phyloP scores from a whole-genome alignment of 176 grass and related monocot genomes.

The Aegilops bicornis region DNA sequence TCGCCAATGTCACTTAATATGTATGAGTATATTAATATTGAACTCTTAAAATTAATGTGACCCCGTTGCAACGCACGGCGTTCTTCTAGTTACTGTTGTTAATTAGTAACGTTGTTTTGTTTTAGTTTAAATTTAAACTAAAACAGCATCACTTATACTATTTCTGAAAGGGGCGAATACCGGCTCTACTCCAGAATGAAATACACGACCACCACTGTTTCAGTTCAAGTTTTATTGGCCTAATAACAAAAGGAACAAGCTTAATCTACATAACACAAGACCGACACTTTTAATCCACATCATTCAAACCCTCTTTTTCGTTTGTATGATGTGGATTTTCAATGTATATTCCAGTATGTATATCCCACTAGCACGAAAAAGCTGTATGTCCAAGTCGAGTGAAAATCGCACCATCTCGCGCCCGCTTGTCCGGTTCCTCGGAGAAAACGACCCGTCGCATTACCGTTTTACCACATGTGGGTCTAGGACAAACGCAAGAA shows the following conservation, averaged over 20 bases:
- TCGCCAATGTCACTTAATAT: no score
- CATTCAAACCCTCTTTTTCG: background rate
- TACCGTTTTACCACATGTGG: slow-evolving; percentile 38
- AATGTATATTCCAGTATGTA: background rate
- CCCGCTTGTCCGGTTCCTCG: background rate
- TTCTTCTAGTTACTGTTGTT: background rate
- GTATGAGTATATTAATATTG: no score
- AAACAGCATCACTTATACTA: no score
- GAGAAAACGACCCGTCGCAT: slow-evolving; percentile 18
- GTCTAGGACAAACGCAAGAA: slow-evolving; percentile 37
- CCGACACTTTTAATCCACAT: background rate
- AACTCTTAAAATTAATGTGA: no score
- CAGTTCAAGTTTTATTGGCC: background rate
- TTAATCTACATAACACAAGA: background rate
- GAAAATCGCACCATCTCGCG: background rate
- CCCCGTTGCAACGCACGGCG: no score
- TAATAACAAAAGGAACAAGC: no score
- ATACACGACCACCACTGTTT: background rate
- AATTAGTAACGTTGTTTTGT: no score
- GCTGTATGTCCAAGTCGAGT: background rate
- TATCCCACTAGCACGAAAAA: background rate
- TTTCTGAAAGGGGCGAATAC: no score
- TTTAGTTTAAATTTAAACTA: no score
- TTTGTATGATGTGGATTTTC: background rate
- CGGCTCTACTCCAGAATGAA: no score